Conservation (phyloP, 2,329 filamentous ascomycete species). For the Claviceps arundinis region DNA sequence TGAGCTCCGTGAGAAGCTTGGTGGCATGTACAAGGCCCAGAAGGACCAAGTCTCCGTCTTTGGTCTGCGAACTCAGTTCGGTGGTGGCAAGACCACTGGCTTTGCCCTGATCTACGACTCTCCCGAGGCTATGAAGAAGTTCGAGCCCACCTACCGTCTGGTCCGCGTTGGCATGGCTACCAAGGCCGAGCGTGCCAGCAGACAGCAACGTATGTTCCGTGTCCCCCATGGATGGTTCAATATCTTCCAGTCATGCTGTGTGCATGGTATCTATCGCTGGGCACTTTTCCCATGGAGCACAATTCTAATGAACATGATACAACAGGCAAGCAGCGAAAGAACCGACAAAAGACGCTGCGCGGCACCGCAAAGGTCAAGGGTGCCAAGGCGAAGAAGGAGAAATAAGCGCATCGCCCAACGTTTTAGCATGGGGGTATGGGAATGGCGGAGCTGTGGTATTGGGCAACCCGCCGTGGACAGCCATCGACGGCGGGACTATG, state of each 20-base stretch:
- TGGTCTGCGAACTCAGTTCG: conserved; percentile 95
- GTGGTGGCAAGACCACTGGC: conserved; percentile 99
- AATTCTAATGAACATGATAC: conserved; percentile 9
- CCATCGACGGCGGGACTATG: conserved; percentile 10
- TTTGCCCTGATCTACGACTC: conserved; percentile 99
- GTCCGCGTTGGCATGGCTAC: conserved; percentile 81
- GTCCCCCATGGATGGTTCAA: not conserved
- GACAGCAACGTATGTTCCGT: conserved; percentile 87
- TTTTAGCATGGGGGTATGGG: conserved; percentile 20
- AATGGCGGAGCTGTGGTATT: conserved; percentile 14
- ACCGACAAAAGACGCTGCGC: conserved; percentile 96
- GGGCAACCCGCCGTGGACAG: conserved; percentile 14
- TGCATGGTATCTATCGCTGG: too few species aligned
- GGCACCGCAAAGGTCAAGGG: conserved; percentile 98
- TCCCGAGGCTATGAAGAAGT: conserved; percentile 97
- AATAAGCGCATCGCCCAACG: conserved; percentile 43
- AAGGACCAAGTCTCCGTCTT: conserved; percentile 98
- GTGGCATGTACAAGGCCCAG: conserved; percentile 92
- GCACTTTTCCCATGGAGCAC: too few species aligned
- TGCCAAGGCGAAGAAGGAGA: conserved; percentile 86
- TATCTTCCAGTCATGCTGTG: too few species aligned
- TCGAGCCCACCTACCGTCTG: conserved; percentile 96
- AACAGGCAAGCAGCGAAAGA: conserved; percentile 99
- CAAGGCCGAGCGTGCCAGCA: conserved; percentile 94
- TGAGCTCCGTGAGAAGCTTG: conserved; percentile 90